Percentiles rank a stretch among this genome's conserved stretches.
Conservation (phyloP, 768 basidiomycete genomes). For the Fomitopsis serialis region DNA sequence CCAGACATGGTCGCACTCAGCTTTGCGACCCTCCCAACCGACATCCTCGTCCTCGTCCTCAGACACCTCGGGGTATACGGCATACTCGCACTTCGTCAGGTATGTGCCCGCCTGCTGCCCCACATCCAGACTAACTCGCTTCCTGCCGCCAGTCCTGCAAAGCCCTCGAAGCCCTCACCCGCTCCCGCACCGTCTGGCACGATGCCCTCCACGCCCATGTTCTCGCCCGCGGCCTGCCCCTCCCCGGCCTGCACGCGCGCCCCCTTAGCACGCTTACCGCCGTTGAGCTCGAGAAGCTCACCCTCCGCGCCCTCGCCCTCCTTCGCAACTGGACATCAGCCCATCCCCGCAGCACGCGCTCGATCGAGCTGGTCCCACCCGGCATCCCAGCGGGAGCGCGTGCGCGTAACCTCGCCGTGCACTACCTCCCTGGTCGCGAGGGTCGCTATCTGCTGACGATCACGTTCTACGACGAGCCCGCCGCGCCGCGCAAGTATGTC, state of each 20-base stretch:
- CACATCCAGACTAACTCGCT: neutral
- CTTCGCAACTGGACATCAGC: constrained; percentile 46
- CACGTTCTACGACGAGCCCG: constrained; percentile 18
- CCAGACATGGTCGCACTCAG: neutral
- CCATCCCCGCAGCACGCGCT: constrained; percentile 27
- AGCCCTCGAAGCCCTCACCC: constrained; percentile 35
- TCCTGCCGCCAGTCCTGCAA: constrained; percentile 38
- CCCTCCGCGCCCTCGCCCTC: constrained; percentile 34
- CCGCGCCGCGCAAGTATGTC: constrained; percentile 23
- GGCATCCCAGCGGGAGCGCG: constrained; percentile 6
- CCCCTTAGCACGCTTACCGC: constrained; percentile 33
- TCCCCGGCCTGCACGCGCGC: constrained; percentile 32
- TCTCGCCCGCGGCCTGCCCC: constrained; percentile 38
- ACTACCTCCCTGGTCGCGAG: constrained; percentile 41
- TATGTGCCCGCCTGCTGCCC: constrained; percentile 18
- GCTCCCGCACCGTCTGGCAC: constrained; percentile 46
- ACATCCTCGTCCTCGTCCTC: constrained; percentile 43
- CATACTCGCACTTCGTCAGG: constrained; percentile 43
- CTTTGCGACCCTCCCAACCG: constrained; percentile 35
- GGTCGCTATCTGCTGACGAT: constrained; percentile 45
- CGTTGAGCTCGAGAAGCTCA: constrained; percentile 38
- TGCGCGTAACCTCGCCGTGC: constrained; percentile 37
- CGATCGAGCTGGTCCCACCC: constrained; percentile 21
- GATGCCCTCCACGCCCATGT: constrained; percentile 37
- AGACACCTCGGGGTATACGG: constrained; percentile 34